Percentiles rank a stretch among this genome's conserved stretches.
These are phyloP conservation scores for Rhodamnia rubescens DNA, from an alignment of 345 rosid species.

Conservation along the genomic window DNA sequence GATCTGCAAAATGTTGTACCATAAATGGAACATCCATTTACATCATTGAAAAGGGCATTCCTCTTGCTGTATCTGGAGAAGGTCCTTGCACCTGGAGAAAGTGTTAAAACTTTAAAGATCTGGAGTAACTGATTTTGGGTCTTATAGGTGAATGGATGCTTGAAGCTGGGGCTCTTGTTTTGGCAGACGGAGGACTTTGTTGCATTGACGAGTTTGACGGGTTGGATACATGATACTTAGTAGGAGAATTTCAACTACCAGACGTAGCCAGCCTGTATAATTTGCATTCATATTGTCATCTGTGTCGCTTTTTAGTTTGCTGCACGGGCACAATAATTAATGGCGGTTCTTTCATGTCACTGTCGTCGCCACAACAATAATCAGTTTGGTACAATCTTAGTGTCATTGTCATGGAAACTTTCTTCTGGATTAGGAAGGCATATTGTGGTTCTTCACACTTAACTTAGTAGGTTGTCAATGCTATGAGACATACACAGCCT, in stretches of 20 bases:
- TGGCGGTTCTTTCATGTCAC: neutral
- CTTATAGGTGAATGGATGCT: conserved; percentile 87
- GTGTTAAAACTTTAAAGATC: neutral
- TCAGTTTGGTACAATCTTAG: neutral
- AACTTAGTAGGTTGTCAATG: neutral
- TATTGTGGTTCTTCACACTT: neutral
- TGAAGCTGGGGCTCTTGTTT: conserved; percentile 99
- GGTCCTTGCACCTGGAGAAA: neutral
- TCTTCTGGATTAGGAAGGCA: neutral
- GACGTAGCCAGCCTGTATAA: neutral
- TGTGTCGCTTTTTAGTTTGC: neutral
- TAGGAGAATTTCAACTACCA: neutral
- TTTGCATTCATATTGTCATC: neutral
- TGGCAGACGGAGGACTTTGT: conserved; percentile 97
- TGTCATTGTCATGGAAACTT: neutral
- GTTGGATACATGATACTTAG: conserved; percentile 11
- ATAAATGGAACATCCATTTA: neutral
- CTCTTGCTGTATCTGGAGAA: neutral
- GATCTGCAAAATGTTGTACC: neutral
- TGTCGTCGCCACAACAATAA: neutral
- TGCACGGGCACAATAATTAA: neutral
- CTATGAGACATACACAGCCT: neutral
- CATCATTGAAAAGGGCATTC: neutral
- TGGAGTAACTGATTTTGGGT: neutral
- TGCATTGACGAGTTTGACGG: conserved; percentile 98